Evolutionary conservation across 257 asterid species (phyloP), one percentile per base, ranked within the genome.

Genomic region (Scutellaria galericulata): DNA sequence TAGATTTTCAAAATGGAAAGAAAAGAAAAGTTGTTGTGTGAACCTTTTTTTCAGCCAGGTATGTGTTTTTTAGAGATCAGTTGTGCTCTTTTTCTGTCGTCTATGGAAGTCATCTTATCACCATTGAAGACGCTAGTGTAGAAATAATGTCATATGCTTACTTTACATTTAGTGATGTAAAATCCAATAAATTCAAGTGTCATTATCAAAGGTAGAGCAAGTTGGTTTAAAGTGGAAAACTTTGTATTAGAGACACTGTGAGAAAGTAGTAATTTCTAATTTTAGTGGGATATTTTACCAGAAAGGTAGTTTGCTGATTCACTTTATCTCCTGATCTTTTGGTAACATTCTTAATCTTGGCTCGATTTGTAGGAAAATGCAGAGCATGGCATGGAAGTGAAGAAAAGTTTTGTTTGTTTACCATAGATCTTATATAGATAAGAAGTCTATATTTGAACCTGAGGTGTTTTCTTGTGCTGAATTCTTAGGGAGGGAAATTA

Each of bases 311-410:
- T 3, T 31, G 37, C 5, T 31, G 5, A 31, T 31, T 69, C 24
- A 31, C 9, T 20, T 20, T 72, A 11, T 68, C 44, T 48, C 40
- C 14, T 42, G 20, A 20, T 15, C 45, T 27, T 31, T 35, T 42
- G 63, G n/a, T 48, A 18, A 18, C 62, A n/a, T 48, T 53, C 56
- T 47, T 64, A 39, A 45, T 70, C 44, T 66, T 59, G 66, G 62
- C 40, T 69, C 40, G 8, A 27, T 72, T 31, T 77, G 83, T 56
- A 84, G 88, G 86, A 77, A 74, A 64, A 65, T 51, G 9, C 47
- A 60, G 70, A 50, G 44, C 64, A 37, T 48, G 58, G 72, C 67
- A 18, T 40, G 76, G 80, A 69, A 68, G 61, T 39, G 72, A 68
- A 39, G 42, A 9, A 73, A 76, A 54, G 48, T 67, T 78, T 67